Conservation (phyloP, 179 eudicot genomes). For the Nepenthes alata region DNA sequence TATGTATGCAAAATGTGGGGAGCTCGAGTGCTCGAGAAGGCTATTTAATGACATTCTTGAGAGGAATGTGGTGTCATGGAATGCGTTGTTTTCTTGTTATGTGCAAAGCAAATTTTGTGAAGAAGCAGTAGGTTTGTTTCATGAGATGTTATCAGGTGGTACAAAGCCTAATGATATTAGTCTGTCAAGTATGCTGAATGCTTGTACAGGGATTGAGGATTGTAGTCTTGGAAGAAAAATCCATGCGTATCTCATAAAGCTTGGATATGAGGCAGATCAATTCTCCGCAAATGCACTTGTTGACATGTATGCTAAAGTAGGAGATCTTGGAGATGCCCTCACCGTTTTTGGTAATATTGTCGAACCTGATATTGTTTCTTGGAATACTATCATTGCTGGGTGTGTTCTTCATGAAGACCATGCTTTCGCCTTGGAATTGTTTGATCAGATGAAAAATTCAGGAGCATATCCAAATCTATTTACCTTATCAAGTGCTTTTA, state of each 20-base stretch:
- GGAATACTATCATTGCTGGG: slow-evolving; percentile 87
- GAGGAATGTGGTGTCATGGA: slow-evolving; percentile 80
- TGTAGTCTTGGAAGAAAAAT: slow-evolving; percentile 40
- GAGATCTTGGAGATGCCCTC: slow-evolving; percentile 34
- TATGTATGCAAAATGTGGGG: slow-evolving; percentile 68
- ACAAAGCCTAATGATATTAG: slow-evolving; percentile 62
- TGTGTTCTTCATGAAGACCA: slow-evolving; percentile 51
- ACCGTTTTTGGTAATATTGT: slow-evolving; percentile 36
- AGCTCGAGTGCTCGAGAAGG: slow-evolving; percentile 49
- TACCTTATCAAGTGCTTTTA: slow-evolving; percentile 71
- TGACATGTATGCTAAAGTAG: slow-evolving; percentile 78
- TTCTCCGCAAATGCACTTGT: slow-evolving; percentile 73
- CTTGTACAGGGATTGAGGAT: slow-evolving; percentile 55
- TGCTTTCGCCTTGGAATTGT: slow-evolving; percentile 43
- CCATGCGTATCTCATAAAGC: slow-evolving; percentile 62
- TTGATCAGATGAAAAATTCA: slow-evolving; percentile 40
- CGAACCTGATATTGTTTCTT: slow-evolving; percentile 70
- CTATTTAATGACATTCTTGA: slow-evolving; percentile 64
- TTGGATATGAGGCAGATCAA: slow-evolving; percentile 57
- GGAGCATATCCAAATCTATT: slow-evolving; percentile 52
- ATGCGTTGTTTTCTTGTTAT: slow-evolving; percentile 65
- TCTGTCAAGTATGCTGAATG: slow-evolving; percentile 64
- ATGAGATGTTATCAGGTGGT: slow-evolving; percentile 58
- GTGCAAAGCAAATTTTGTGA: slow-evolving; percentile 37
- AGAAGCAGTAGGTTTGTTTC: slow-evolving; percentile 55